Base-by-base conservation (phyloP, 139 green algal species). In the Chlorella sp. region DNA sequence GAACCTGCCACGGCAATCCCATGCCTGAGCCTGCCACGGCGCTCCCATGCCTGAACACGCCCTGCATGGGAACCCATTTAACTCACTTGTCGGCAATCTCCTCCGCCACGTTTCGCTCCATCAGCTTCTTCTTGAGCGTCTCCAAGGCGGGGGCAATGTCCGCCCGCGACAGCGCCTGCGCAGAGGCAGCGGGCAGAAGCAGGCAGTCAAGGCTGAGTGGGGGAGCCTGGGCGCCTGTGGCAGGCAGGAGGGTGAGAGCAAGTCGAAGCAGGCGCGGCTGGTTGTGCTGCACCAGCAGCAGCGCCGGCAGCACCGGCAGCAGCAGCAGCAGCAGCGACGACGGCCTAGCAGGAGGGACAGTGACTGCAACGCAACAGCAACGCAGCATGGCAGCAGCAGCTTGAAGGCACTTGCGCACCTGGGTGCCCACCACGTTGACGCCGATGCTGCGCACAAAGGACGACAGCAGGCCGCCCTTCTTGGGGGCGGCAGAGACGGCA, bases 41-140 rank as follows among this genome's bases (percentile, higher is more conserved):
- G 11, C 16, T 7, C 8, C 56, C 30, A 24, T 65, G 22, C 11
- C 11, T 24, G 4, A 24, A 20, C 28, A 24, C 70, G 70, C 22
- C 70, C 43, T 20, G 70, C 43, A 77, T 34, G 43, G 32, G 46
- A 73, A 24, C 56, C 22, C 56, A 7, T 0, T 6, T 9, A 28
- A 28, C 90, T 51, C 79, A 90, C 92, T 98, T 95, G 48, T 92
- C 89, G 13, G 97, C 97, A 80, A 99, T 98, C 82, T 96, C 95
- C 89, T 99, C 93, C 28, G 97, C 97, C 74, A 99, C 97, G 88
- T 99, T 99, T 60, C 97, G 93, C 85, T 98, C 94, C 95, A 99
- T 98, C 14, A 99, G 93, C 86, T 95, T 96, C 69, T 88, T 85
- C 90, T 99, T 98, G 86, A 99, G 95, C 36, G 93, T 90, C 34